Evolutionary conservation across 768 basidiomycete species (phyloP), one percentile per base, ranked within the genome.

Genomic region (Leccinum broughii): DNA sequence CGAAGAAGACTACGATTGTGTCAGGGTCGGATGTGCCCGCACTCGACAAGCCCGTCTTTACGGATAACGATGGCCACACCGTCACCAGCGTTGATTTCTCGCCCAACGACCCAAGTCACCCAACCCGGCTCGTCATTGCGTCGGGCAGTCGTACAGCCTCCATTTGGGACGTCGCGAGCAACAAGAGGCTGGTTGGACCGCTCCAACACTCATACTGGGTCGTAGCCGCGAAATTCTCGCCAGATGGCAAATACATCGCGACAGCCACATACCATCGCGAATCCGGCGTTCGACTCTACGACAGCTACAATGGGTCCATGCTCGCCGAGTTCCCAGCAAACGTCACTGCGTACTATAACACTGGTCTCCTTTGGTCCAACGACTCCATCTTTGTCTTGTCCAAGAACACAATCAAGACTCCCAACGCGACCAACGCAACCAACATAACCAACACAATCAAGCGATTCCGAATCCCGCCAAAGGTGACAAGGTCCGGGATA

Each of bases 71-170:
- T 9, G 58, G 63, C 15, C 51, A 56, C 52, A 54, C 55, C 34
- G 39, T 65, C 32, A 61, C 55, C 2, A 39, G 51, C 22, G 58
- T 64, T n/a, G 63, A 64, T 39, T 64, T 63, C 35, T 63, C 62
- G 8, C 62, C 62, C 28, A 20, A 1, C 44, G 49, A 59, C 48
- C 35, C 53, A 2, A 44, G 24, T 4, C 54, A 58, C 48, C 35
- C 53, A 2, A 44, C 30, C 4, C 54, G 59, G n/a, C 55, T 64
- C 37, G 59, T 55, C 56, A 32, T 13, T 34, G 56, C 28, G 7
- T 64, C 58, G 28, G 58, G 63, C 4, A 56, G 44, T 37, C 55
- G 59, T 13, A 26, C 60, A 8, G 56, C 54, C 24, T 49, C 48
- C 8, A 9, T 65, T 32, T 65, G 48, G 59, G 59, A 61, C 14